Percentiles rank a stretch among this genome's conserved stretches.
Conservation (phyloP, 768 basidiomycete genomes). For the Basidioascus undulatus region DNA sequence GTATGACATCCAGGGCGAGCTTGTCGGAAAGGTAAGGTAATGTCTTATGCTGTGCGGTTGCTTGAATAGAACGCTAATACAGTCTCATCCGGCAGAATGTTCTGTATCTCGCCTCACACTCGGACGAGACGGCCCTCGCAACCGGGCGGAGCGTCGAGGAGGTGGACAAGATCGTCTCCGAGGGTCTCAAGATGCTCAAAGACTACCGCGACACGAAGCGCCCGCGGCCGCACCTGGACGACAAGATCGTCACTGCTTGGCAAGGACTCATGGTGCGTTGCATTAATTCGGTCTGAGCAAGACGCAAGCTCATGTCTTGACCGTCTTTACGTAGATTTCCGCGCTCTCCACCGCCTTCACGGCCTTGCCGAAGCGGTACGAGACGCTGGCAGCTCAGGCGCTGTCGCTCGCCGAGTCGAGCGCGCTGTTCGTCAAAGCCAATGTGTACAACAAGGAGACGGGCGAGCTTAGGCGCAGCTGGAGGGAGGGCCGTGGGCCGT, state of each 20-base stretch:
- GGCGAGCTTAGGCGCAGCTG: conserved; percentile 17
- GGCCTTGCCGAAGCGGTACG: too few species aligned
- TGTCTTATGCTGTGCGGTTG: too few species aligned
- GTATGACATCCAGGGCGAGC: conserved; percentile 22
- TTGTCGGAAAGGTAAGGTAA: conserved; percentile 18
- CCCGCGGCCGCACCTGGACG: conserved; percentile 22
- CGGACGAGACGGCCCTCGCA: background rate
- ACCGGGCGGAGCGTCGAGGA: conserved; percentile 8
- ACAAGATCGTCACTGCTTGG: conserved; percentile 23
- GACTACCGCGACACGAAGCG: conserved; percentile 18
- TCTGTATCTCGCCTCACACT: too few species aligned
- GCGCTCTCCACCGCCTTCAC: too few species aligned
- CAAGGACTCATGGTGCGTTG: conserved; percentile 25
- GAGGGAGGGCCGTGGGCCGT: conserved; percentile 20
- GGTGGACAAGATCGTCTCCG: conserved; percentile 10
- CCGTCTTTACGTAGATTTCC: too few species aligned
- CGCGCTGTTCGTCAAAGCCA: too few species aligned
- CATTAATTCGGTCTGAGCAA: too few species aligned
- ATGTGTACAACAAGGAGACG: conserved; percentile 12
- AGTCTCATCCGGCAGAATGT: too few species aligned
- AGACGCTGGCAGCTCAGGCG: too few species aligned
- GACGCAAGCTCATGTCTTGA: too few species aligned
- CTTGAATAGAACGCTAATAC: too few species aligned
- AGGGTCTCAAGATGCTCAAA: conserved; percentile 13
- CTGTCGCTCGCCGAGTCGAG: too few species aligned